Evolutionary conservation across 2,329 filamentous ascomycete species (phyloP), one percentile per base, ranked within the genome.

Genomic region (Penicillium sp.): DNA sequence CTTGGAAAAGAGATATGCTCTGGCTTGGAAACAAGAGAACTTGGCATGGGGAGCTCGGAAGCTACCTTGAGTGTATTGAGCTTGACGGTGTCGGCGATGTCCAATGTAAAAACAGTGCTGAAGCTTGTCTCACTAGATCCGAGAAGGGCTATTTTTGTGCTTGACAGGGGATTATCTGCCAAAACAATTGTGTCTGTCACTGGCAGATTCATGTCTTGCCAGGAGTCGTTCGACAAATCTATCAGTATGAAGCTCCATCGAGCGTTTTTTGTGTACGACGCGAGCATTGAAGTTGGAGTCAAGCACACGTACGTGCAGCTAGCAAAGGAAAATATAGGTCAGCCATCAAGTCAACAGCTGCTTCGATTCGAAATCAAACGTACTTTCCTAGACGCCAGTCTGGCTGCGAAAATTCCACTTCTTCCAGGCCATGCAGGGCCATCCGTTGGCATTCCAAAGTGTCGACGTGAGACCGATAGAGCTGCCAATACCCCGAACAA

Each of bases 401-500:
- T 10, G 61, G 58, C 40, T 61, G 53, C 11, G 60, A 64, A 52
- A 68, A 70, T 33, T 66, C 68, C 23, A 70, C 75, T 5, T 75
- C 66, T 19, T 78, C 73, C 11, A 81, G 69, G 0, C 75, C 78
- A 2, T 69, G 55, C 1, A 80, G 54, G 2, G 60, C 58, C 7
- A 81, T 58, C 13, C 70, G 67, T 9, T 59, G 43, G 0, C 72
- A 64, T 15, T 67, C 55, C 3, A 69, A 53, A 3, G 63, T 58
- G 0, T 63, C 70, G 15, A 74, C 15, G 7, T 21, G 23, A 19
- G 10, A 61, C 2, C 72, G 68, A 60, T 78, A 81, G 10, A 83
- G 67, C 54, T 80, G 78, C 43, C 78, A 77, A 58, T 76, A 81
- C 1, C 76, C 76, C 2, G 68, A 72, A 2, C 61, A 64, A 65